These are phyloP conservation scores for Taxillus chinensis DNA, from an alignment of 164 flowering plant genomes.

Conservation along the genomic window DNA sequence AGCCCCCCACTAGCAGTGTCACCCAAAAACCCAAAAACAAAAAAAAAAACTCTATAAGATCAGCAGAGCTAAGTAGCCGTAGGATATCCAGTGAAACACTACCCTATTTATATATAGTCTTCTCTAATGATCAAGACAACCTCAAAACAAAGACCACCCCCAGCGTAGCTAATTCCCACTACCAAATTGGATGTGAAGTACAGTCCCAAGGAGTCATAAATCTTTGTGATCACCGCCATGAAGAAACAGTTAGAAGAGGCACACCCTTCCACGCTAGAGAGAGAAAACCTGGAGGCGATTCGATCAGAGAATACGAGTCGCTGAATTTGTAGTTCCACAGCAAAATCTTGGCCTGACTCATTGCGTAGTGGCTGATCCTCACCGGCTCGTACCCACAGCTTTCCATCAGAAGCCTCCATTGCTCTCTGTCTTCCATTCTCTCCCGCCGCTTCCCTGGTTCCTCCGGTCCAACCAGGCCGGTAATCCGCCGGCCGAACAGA, in stretches of 20 bases:
- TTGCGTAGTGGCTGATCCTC: constrained; percentile 60
- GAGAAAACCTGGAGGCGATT: constrained; percentile 65
- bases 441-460: constrained; percentile 30
- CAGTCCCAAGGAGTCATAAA: background rate
- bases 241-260: constrained; percentile 79
- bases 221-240: constrained; percentile 52
- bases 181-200: too few species aligned
- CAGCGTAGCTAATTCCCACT: too few species aligned
- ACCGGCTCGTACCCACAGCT: constrained; percentile 56
- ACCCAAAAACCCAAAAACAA: too few species aligned
- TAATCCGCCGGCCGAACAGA: constrained; percentile 54
- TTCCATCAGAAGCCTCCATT: constrained; percentile 66
- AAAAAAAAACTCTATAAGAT: too few species aligned
- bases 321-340: constrained; percentile 83
- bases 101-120: too few species aligned
- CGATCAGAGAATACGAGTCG: constrained; percentile 39
- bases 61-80: too few species aligned
- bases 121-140: too few species aligned
- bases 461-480: constrained; percentile 39
- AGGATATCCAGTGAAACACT: too few species aligned
- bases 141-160: too few species aligned
- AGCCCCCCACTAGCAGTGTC: too few species aligned
- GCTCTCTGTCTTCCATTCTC: constrained; percentile 58
- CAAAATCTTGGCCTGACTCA: constrained; percentile 76
- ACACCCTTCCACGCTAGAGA: constrained; percentile 74